phyloP scores from a whole-genome alignment of 208 protist genomes.

The Leishmania guyanensis region DNA sequence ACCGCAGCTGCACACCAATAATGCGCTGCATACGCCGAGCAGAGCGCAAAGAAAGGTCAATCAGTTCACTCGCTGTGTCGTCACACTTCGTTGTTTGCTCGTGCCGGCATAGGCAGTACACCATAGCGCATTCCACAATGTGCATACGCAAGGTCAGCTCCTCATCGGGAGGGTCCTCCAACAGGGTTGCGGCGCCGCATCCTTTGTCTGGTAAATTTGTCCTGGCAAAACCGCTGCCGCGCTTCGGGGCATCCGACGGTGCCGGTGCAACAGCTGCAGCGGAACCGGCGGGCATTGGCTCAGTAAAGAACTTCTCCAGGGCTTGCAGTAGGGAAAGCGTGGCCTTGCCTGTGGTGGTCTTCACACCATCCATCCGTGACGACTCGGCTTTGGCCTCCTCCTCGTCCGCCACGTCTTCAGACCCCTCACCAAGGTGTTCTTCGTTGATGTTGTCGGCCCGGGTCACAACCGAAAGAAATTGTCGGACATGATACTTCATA shows the following conservation, averaged over 20 bases:
- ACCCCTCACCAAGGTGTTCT: background rate
- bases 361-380: background rate
- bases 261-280: background rate
- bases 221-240: background rate
- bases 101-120: constrained; percentile 4
- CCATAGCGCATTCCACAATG: constrained; percentile 2
- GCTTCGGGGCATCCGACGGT: background rate
- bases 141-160: background rate
- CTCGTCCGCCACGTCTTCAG: background rate
- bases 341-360: background rate
- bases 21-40: background rate
- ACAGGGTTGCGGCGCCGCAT: too few relatives aligned
- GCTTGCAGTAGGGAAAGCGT: background rate
- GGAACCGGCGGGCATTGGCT: background rate
- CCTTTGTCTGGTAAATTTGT: background rate
- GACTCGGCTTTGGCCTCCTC: background rate
- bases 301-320: background rate
- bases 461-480: constrained; percentile 1
- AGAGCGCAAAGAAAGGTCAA: background rate
- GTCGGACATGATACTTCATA: constrained; percentile 1
- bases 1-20: background rate
- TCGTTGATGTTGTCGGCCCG: background rate
- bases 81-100: background rate
- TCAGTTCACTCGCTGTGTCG: background rate
- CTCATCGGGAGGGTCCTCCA: background rate